Evolutionary conservation across 2,329 filamentous ascomycete species (phyloP).

Genomic region (Neopestalotiopsis rosae): DNA sequence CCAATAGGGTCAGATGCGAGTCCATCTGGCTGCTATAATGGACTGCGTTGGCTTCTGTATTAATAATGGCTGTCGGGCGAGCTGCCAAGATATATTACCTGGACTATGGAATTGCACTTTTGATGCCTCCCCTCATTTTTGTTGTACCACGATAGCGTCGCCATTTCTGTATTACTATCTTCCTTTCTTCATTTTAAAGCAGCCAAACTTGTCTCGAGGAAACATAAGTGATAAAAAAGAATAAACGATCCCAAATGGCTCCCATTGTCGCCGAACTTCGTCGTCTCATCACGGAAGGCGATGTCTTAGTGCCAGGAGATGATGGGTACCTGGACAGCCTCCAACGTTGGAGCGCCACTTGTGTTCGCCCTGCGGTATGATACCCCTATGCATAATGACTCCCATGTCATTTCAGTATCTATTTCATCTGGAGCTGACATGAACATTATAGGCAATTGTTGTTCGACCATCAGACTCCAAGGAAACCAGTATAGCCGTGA

Average conservation of each 20-base stretch:
- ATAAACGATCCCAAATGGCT: neutral
- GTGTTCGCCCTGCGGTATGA: constrained; percentile 39
- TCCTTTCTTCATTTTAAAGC: too few species aligned
- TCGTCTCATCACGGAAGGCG: constrained; percentile 25
- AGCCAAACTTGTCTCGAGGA: too few species aligned
- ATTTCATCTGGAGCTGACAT: neutral
- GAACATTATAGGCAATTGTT: constrained; percentile 44
- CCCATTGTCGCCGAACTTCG: constrained; percentile 14
- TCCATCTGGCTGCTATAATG: neutral
- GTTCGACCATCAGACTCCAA: constrained; percentile 46
- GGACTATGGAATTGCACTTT: neutral
- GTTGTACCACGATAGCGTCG: too few species aligned
- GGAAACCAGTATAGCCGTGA: constrained; percentile 41
- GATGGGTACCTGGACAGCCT: constrained; percentile 41
- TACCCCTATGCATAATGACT: too few species aligned
- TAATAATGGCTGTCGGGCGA: neutral
- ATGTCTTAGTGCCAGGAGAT: constrained; percentile 38
- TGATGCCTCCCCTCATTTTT: neutral
- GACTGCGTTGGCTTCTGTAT: neutral
- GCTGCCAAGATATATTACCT: neutral
- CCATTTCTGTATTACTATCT: too few species aligned
- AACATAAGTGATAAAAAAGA: neutral
- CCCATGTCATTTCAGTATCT: neutral
- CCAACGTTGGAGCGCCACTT: constrained; percentile 43
- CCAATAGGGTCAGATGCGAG: neutral